These are phyloP conservation scores for Bruguiera hainesii DNA, from an alignment of 441 rosid genomes.

Conservation along the genomic window DNA sequence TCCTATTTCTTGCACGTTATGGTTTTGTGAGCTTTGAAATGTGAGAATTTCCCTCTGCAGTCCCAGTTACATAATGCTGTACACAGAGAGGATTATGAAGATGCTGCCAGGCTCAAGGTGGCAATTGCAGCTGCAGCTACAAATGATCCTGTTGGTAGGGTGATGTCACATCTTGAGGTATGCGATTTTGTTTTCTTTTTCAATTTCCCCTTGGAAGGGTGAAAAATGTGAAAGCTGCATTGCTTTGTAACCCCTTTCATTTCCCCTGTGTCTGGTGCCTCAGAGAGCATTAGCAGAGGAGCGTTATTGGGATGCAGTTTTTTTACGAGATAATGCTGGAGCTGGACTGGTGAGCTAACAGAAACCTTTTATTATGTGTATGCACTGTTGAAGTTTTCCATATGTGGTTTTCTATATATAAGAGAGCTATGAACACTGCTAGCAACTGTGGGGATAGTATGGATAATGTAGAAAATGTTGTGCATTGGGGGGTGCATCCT, in stretches of 20 bases:
- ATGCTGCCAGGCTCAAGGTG: conserved; percentile 85
- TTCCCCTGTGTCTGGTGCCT: neutral
- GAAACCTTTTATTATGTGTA: neutral
- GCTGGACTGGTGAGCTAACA: conserved; percentile 26
- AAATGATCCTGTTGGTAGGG: conserved; percentile 77
- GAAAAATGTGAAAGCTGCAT: neutral
- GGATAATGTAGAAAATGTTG: neutral
- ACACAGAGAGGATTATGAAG: conserved; percentile 62
- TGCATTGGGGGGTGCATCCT: neutral
- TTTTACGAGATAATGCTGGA: conserved; percentile 30
- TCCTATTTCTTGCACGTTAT: neutral
- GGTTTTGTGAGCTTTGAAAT: neutral
- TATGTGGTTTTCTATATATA: too few species aligned
- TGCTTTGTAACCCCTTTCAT: neutral
- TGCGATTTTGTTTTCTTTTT: conserved; percentile 9
- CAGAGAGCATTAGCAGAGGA: conserved; percentile 31
- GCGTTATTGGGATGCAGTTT: conserved; percentile 28
- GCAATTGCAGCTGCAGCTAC: conserved; percentile 88
- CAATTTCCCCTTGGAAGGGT: neutral
- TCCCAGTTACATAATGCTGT: conserved; percentile 61
- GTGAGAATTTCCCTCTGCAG: conserved; percentile 35
- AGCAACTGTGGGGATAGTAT: neutral
- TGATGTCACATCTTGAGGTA: conserved; percentile 67
- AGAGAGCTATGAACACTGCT: neutral
- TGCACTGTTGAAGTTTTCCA: neutral